A percentile compares a stretch with the other conserved stretches of the same genome.
Conservation (phyloP, 108 stramenopile species). For the Pseudonitzschia delicatissima region DNA sequence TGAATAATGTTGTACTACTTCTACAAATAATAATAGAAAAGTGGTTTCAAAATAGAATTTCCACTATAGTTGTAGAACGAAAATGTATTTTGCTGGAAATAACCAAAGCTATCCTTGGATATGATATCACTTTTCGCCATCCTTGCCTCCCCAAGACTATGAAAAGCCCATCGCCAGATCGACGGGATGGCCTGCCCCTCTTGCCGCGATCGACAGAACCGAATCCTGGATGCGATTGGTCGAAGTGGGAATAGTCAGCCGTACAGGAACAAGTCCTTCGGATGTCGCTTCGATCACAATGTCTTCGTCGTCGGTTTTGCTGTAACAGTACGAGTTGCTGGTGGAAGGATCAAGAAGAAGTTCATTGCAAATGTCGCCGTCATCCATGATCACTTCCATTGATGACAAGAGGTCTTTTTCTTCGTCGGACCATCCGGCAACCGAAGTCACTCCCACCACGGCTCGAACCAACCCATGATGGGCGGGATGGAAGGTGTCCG, state of each 20-base stretch:
- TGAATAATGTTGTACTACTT: too few species aligned
- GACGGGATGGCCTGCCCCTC: constrained; percentile 20
- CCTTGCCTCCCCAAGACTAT: too few species aligned
- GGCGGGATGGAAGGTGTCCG: constrained; percentile 15
- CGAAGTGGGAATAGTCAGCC: constrained; percentile 28
- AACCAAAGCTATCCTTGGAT: too few species aligned
- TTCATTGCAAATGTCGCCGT: background rate
- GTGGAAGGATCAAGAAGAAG: background rate
- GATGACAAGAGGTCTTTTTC: constrained; percentile 8
- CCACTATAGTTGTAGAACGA: too few species aligned
- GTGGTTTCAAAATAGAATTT: too few species aligned
- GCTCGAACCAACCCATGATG: constrained; percentile 39
- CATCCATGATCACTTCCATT: constrained; percentile 3
- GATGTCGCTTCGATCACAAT: constrained; percentile 35
- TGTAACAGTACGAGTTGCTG: background rate
- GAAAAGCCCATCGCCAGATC: too few species aligned
- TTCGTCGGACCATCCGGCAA: constrained; percentile 9
- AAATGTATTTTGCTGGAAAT: too few species aligned
- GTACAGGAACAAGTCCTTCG: constrained; percentile 17
- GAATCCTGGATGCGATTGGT: constrained; percentile 15
- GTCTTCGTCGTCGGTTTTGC: constrained; percentile 4
- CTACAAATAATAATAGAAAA: too few species aligned
- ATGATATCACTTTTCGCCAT: too few species aligned
- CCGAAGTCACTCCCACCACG: constrained; percentile 32
- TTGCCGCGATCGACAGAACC: constrained; percentile 28